These are phyloP conservation scores for Globisporangium carolinianum DNA, from an alignment of 352 stramenopile genomes.

Conservation along the genomic window DNA sequence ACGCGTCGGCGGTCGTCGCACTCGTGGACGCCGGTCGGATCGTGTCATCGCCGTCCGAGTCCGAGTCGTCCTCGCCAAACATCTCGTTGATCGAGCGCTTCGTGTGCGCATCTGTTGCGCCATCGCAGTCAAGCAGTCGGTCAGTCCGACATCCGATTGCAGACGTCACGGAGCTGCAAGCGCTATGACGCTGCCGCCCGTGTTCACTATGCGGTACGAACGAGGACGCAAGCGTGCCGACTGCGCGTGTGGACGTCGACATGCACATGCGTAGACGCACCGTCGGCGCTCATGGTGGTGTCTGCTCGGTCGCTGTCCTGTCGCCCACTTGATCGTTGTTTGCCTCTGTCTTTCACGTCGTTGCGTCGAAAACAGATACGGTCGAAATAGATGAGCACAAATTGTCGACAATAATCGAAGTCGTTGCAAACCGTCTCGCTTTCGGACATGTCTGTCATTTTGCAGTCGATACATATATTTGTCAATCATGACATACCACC, in stretches of 20 bases:
- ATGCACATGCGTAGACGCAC: conserved; percentile 19
- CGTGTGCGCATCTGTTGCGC: conserved; percentile 67
- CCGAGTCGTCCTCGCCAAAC: conserved; percentile 81
- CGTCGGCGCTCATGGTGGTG: conserved; percentile 46
- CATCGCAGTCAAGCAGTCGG: not conserved
- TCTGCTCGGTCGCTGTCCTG: conserved; percentile 3
- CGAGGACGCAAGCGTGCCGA: not conserved
- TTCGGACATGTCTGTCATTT: too few species aligned
- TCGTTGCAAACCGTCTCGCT: too few species aligned
- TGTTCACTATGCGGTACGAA: not conserved
- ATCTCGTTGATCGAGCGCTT: conserved; percentile 86
- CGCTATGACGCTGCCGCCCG: too few species aligned
- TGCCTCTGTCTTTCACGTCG: not conserved
- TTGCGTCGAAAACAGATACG: not conserved
- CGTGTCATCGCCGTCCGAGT: conserved; percentile 52
- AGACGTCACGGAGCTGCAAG: too few species aligned
- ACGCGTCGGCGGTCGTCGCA: conserved; percentile 57
- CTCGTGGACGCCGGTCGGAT: conserved; percentile 38
- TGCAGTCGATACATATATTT: too few species aligned
- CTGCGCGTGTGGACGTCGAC: not conserved
- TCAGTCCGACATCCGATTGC: too few species aligned
- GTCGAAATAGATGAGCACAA: too few species aligned
- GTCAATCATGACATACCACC: too few species aligned
- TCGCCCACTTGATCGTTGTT: conserved; percentile 5
- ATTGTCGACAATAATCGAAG: too few species aligned